Base-by-base conservation (phyloP, 2,329 filamentous ascomycete genomes). In the Cylindrodendrum hubeiense region DNA sequence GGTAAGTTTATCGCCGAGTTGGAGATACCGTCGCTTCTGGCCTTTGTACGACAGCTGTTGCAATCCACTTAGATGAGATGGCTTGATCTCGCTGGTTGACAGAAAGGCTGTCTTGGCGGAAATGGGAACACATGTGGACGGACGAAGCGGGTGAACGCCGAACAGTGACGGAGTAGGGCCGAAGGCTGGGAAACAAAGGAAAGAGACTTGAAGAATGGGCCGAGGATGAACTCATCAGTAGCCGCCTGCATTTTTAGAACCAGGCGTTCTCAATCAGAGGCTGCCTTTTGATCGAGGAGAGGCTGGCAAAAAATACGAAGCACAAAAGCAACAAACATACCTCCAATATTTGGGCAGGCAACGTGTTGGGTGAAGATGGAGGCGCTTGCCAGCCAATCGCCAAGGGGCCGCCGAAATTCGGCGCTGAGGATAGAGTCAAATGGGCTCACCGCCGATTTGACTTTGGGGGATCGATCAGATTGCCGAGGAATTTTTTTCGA, bases 91-190 rank as follows among this genome's bases (percentile, higher is more conserved):
- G 5, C 24, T 58, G 41, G 19, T 28, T 58, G 52, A 50, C 28
- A 15, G 54, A 58, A 26, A 47, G 17, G 21, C 8, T 53, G 41
- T 17, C 26, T 41, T 54, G 55, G 44, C 19, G 15, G 30, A 12
- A 37, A 10, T 26, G 41, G 17, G 39, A 28, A 39, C 34, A 53
- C 54, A 46, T n/a, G 21, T 24, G 33, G 47, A 50, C 22, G 47
- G 41, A 59, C 33, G 47, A 54, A 22, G 33, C 39, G n/a, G 30
- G 47, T 34, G 13, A 54, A 43, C 26, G 30, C 39, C 43, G 13
- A 54, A 43, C 26, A 39, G 21, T 28, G 47, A 60, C 50, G 43
- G 44, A n/a, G 55, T 59, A 60, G 21, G 49, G 21, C 61, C 61
- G 61, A 64, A 34, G 24, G 21, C 17, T 24, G 39, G 22, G 37